Conservation (phyloP, 192 early-diverging fungal species). For the Rhizophagus clarus region DNA sequence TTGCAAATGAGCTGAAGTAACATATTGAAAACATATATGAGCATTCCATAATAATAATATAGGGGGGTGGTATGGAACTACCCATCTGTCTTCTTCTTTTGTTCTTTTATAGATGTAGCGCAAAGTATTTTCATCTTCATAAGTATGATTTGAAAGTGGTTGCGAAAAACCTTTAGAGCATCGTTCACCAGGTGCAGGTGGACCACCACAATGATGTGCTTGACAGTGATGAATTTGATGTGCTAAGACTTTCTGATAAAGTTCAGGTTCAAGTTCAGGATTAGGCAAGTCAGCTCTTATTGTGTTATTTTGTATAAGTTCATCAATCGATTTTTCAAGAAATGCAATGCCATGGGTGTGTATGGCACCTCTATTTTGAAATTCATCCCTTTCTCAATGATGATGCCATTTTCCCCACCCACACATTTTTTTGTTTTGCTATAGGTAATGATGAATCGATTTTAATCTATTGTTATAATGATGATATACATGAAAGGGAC, state of each 20-base stretch:
- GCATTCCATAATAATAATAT: not conserved
- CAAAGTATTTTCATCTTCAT: not conserved
- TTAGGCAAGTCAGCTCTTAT: too few relatives aligned
- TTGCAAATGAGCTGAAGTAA: not conserved
- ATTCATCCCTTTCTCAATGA: slow-evolving; percentile 1
- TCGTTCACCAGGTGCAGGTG: not conserved
- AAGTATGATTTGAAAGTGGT: not conserved
- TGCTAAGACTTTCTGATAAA: too few relatives aligned
- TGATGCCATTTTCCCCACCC: not conserved
- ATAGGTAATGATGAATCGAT: not conserved
- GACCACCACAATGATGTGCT: not conserved
- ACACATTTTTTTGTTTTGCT: not conserved
- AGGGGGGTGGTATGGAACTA: slow-evolving; percentile 1
- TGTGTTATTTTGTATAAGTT: too few relatives aligned
- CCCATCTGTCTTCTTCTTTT: not conserved
- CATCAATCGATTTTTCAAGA: too few relatives aligned
- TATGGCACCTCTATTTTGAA: not conserved
- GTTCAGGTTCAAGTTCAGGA: too few relatives aligned
- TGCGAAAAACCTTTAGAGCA: not conserved
- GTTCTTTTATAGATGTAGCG: not conserved
- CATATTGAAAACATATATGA: slow-evolving; percentile 11
- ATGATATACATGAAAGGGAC: not conserved
- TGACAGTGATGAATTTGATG: not conserved
- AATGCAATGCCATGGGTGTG: slow-evolving; percentile 2
- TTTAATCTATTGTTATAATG: not conserved